A percentile compares a stretch with the other conserved stretches of the same genome.
Evolutionary conservation across 2,329 filamentous ascomycete species (phyloP).

Genomic region (Clathrospora elynae): DNA sequence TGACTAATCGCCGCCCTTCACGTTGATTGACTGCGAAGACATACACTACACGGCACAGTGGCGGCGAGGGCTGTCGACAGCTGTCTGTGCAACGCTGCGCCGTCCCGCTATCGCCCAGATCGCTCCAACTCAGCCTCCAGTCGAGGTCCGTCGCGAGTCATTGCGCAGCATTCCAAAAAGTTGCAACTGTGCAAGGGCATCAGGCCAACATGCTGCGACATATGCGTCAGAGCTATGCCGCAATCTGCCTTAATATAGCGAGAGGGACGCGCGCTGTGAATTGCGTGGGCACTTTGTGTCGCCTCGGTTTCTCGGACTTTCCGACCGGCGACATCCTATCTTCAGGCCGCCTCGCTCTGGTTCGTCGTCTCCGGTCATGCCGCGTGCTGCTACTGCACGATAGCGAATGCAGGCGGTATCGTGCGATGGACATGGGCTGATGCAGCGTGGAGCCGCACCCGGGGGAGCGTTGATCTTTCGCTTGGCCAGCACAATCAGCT

Average conservation of each 20-base stretch:
- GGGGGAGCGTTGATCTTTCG: constrained; percentile 16
- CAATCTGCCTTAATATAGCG: constrained; percentile 21
- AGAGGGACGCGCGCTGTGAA: constrained; percentile 7
- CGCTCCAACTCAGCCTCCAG: constrained; percentile 10
- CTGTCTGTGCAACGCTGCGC: constrained; percentile 5
- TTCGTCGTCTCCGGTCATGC: constrained; percentile 10
- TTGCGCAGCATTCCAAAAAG: constrained; percentile 8
- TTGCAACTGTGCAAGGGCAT: constrained; percentile 1
- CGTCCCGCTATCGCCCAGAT: constrained; percentile 10
- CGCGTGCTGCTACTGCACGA: constrained; percentile 17
- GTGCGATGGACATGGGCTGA: constrained; percentile 11
- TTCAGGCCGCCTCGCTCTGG: constrained; percentile 7
- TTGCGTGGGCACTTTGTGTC: constrained; percentile 15
- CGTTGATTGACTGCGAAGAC: too few relatives aligned
- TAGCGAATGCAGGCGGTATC: constrained; percentile 13
- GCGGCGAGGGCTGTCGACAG: background rate
- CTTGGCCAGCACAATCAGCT: constrained; percentile 20
- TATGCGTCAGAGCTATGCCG: constrained; percentile 13
- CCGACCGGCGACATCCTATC: constrained; percentile 17
- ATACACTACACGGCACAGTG: background rate
- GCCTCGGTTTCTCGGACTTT: constrained; percentile 14
- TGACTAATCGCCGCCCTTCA: too few relatives aligned
- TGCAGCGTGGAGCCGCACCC: constrained; percentile 18
- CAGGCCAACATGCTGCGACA: constrained; percentile 9
- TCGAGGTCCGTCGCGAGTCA: constrained; percentile 8